phyloP scores from a whole-genome alignment of 306 rosid genomes.

The Vigna nakashimae region DNA sequence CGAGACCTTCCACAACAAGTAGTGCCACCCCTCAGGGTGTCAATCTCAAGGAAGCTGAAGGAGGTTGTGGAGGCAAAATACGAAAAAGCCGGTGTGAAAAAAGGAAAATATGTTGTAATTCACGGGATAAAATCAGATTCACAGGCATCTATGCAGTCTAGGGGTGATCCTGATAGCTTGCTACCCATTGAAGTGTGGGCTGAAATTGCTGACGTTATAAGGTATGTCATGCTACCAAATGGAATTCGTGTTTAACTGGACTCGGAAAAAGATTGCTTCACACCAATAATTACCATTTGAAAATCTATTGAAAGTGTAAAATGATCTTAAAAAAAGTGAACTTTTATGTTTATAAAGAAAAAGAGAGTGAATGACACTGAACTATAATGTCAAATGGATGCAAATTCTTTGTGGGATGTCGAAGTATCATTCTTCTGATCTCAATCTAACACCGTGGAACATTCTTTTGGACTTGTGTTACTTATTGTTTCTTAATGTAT shows the following conservation, averaged over 20 bases:
- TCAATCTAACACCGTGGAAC: neutral
- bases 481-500: neutral
- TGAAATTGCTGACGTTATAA: conserved; percentile 58
- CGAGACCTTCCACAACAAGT: conserved; percentile 67
- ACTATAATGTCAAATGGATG: no score
- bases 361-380: no score
- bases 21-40: conserved; percentile 69
- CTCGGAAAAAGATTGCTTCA: no score
- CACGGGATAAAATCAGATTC: conserved; percentile 91
- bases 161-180: conserved; percentile 87
- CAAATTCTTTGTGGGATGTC: no score
- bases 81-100: conserved; percentile 65
- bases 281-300: no score
- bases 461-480: neutral
- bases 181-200: conserved; percentile 84
- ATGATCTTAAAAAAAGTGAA: no score
- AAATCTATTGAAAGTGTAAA: no score
- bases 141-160: conserved; percentile 92
- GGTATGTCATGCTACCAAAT: conserved; percentile 38
- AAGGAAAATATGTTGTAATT: conserved; percentile 80
- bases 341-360: no score
- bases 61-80: conserved; percentile 74
- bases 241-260: no score
- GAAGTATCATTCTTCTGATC: no score
- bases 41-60: conserved; percentile 83